Percentiles rank a stretch among this genome's conserved stretches.
Conservation (phyloP, 2,329 filamentous ascomycete species). For the Arthrobotrys pseudoclavata region DNA sequence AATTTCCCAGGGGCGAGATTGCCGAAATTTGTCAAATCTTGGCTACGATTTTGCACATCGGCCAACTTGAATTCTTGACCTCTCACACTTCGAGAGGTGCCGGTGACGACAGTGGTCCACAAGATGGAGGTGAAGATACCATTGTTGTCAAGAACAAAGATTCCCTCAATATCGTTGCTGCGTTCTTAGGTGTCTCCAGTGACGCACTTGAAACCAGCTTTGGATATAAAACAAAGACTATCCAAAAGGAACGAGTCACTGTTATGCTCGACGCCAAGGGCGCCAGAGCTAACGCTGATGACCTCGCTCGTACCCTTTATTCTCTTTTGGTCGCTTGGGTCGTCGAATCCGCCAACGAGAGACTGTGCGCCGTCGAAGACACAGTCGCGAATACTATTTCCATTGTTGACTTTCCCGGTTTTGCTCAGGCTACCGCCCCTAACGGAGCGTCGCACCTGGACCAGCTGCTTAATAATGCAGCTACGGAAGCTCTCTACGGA, state of each 20-base stretch:
- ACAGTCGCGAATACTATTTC: conserved; percentile 92
- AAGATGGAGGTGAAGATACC: conserved; percentile 87
- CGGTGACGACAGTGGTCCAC: conserved; percentile 93
- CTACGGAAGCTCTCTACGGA: conserved; percentile 91
- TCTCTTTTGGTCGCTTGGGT: conserved; percentile 93
- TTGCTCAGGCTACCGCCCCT: conserved; percentile 85
- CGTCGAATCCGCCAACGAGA: conserved; percentile 91
- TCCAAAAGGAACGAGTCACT: conserved; percentile 96
- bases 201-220: conserved; percentile 87
- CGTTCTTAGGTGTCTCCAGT: conserved; percentile 89
- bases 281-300: conserved; percentile 90
- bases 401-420: conserved; percentile 96
- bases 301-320: conserved; percentile 92
- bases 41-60: conserved; percentile 94
- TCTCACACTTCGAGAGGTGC: conserved; percentile 82
- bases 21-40: conserved; percentile 97
- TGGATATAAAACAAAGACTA: conserved; percentile 96
- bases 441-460: conserved; percentile 80
- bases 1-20: conserved; percentile 92
- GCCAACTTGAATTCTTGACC: conserved; percentile 92
- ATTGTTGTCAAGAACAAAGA: conserved; percentile 96
- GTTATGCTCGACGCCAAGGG: conserved; percentile 96
- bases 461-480: conserved; percentile 93
- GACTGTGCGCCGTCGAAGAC: conserved; percentile 87
- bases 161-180: conserved; percentile 84